These are phyloP conservation scores for Erythrophleum fordii DNA, from an alignment of 306 rosid species.

Conservation along the genomic window DNA sequence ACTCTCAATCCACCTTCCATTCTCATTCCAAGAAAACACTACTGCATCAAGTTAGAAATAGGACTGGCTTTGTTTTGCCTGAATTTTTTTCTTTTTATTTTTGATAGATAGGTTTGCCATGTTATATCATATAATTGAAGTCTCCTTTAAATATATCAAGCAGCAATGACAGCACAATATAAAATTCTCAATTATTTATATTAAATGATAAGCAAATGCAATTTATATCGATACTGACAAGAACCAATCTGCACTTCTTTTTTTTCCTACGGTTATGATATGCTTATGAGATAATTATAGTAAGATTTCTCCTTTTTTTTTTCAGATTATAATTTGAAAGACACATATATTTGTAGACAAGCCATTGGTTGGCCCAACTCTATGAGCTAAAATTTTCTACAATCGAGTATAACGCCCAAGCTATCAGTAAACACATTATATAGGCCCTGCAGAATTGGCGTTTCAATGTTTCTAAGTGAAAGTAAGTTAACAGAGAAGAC, in stretches of 20 bases:
- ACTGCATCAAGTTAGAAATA: no score
- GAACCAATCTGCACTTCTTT: constrained; percentile 24
- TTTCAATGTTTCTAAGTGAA: not conserved
- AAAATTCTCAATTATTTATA: not conserved
- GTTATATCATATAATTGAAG: not conserved
- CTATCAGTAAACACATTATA: constrained; percentile 14
- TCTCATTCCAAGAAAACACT: no score
- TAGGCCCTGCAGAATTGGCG: constrained; percentile 1
- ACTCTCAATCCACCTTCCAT: constrained; percentile 2
- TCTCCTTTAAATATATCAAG: constrained; percentile 1
- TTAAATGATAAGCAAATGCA: constrained; percentile 13
- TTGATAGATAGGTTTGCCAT: not conserved
- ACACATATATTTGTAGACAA: constrained; percentile 10
- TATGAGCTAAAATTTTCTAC: not conserved
- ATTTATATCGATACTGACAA: constrained; percentile 1
- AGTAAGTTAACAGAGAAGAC: constrained; percentile 18
- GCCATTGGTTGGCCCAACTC: constrained; percentile 20
- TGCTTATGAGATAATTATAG: constrained; percentile 14
- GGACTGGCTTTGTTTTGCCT: constrained; percentile 6
- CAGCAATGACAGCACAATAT: constrained; percentile 1
- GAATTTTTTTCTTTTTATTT: not conserved
- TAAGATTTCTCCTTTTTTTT: not conserved
- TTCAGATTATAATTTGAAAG: constrained; percentile 11
- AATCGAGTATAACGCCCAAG: constrained; percentile 4
- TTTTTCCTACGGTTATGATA: not conserved